Evolutionary conservation across 2,329 filamentous ascomycete species (phyloP), one percentile per base, ranked within the genome.

Genomic region (Penicillium sp.): DNA sequence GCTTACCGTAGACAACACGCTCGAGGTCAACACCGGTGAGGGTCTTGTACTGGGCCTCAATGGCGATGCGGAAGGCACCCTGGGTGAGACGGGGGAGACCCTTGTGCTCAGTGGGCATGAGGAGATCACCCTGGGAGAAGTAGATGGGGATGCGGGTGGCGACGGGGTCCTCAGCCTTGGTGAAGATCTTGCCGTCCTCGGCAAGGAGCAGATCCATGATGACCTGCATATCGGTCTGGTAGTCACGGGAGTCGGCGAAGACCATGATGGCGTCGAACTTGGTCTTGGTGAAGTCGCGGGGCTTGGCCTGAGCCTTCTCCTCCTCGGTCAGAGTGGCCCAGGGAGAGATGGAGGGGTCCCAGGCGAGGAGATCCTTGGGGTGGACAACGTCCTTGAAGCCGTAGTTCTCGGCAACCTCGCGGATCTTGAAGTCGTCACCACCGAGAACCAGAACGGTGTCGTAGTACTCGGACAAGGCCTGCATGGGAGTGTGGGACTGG

Each of bases 401-500:
- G 70, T 90, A 90, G 67, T 83, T 77, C 76, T 90, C 85, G 29
- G 87, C 87, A 2, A 89, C 87, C 65, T 88, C 86, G 47, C 87
- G 86, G 76, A 87, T 89, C 70, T 85, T 85, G 78, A 87, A 90
- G 54, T 86, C 87, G 70, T 91, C 88, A 65, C 88, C 88, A 71
- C 88, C 88, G 38, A 90, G 85, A 3, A 91, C 88, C 3, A 91
- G 81, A 34, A 91, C 87, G 2, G 87, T 90, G 64, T 85, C 82
- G 79, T 90, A 91, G 81, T 91, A 91, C 72, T 90, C 87, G 21
- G 87, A 78, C 65, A 91, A 75, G 43, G 88, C 88, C 55, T 86
- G 86, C 88, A 91, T 91, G 62, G 87, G 87, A 4, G 87, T 90
- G 79, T 90, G 87, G 1, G 85, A 87, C 73, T 90, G 87, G 69